Evolutionary conservation across 2,329 filamentous ascomycete genomes (phyloP).

Genomic region (Chaetomium olivaceum): DNA sequence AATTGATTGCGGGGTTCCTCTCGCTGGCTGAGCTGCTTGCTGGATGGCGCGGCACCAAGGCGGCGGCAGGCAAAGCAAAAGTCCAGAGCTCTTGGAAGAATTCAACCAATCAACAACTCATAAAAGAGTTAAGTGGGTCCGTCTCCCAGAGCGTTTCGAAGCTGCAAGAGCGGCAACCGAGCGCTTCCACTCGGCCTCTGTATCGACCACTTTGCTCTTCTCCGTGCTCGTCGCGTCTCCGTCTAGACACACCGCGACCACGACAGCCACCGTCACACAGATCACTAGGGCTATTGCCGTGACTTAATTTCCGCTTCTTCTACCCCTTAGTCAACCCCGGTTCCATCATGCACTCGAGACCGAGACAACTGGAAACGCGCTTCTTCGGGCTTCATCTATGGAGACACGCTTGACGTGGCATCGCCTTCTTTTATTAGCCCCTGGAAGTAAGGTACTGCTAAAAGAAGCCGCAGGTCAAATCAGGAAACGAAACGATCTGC

Average conservation of each 20-base stretch:
- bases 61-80: neutral
- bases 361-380: neutral
- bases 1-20: conserved; percentile 30
- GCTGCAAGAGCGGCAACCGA: conserved; percentile 19
- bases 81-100: neutral
- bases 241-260: neutral
- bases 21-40: conserved; percentile 21
- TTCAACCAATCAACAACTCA: conserved; percentile 17
- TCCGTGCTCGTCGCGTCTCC: neutral
- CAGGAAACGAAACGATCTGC: conserved; percentile 1
- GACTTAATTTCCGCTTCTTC: conserved; percentile 1
- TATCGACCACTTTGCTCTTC: neutral
- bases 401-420: neutral
- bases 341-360: neutral
- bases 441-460: neutral
- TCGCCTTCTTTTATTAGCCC: neutral
- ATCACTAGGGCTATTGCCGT: neutral
- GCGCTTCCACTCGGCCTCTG: conserved; percentile 18
- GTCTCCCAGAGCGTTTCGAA: conserved; percentile 9
- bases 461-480: neutral
- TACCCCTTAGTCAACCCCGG: neutral
- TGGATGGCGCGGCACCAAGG: conserved; percentile 10
- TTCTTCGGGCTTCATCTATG: neutral
- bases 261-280: neutral
- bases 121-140: neutral